Evolutionary conservation across 192 early-diverging fungal genomes (phyloP), one percentile per base, ranked within the genome.

Genomic region (Coemansia sp.): DNA sequence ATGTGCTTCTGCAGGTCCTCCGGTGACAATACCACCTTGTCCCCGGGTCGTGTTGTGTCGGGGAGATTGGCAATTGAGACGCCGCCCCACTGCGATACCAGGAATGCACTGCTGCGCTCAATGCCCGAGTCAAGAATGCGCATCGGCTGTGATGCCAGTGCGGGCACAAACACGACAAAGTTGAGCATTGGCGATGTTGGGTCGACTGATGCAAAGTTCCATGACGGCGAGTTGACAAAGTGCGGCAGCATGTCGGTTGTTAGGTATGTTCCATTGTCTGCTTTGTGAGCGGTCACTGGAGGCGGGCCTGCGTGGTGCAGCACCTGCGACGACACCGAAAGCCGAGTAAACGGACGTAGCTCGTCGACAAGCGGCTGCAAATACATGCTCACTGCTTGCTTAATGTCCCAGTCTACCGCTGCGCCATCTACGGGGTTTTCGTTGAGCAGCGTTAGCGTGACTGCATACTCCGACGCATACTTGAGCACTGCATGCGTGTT

Each of bases 51-150:
- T 54, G 68, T 64, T 26, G 17, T 34, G 0, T 23, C 37, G 1
- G 68, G 59, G 14, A 63, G 72, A 21, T 85, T 70, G 5, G 85
- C 84, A 37, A 94, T 95, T 7, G 76, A 62, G 49, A 99, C 85
- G 3, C 96, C 97, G 26, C 97, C 97, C 96, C 96, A 99, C 20
- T 91, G 90, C 37, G 94, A 92, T 44, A 98, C 89, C 25, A 95
- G 62, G 65, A 98, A 99, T 3, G 94, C 91, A 65, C 96, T 94
- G 55, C 64, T 57, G 26, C 7, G 60, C 76, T 84, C 84, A 15
- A n/a, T 19, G 12, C 25, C 26, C 44, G 72, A 53, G 64, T 83
- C 74, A 31, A 85, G 81, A 40, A 97, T 86, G 28, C 82, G 74
- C 19, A 97, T 68, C 4, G 97, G 94, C 40, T 82, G 86, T 48